Percentiles rank a stretch among this genome's conserved stretches.
phyloP scores from a whole-genome alignment of 2,329 filamentous ascomycete genomes.

The Teratosphaeria viscida region DNA sequence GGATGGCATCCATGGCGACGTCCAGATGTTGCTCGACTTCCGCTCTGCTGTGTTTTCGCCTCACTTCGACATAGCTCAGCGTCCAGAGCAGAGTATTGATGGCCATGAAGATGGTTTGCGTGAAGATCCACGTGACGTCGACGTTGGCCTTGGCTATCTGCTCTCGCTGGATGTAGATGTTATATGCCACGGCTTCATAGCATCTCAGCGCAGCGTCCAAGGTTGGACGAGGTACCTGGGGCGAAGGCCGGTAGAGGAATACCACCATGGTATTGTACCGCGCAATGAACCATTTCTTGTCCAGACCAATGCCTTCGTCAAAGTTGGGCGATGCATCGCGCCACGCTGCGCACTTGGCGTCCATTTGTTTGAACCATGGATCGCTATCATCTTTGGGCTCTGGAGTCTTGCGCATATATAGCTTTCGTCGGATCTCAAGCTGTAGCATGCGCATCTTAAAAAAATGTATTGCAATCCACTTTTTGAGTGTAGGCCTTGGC shows the following conservation, averaged over 20 bases:
- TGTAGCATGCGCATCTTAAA: conserved; percentile 84
- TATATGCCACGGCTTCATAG: conserved; percentile 70
- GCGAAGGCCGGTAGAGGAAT: conserved; percentile 79
- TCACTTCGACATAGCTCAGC: conserved; percentile 75
- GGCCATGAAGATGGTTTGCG: conserved; percentile 80
- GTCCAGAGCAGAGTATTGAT: conserved; percentile 89
- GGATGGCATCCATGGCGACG: conserved; percentile 66
- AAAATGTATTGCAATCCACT: conserved; percentile 83
- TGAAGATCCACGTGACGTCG: conserved; percentile 89
- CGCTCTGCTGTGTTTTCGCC: conserved; percentile 58
- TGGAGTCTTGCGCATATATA: conserved; percentile 74
- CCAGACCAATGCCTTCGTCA: conserved; percentile 58
- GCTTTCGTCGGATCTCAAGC: conserved; percentile 71
- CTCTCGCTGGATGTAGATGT: conserved; percentile 69
- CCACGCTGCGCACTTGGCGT: conserved; percentile 70
- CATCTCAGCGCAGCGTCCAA: conserved; percentile 67
- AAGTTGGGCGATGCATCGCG: conserved; percentile 63
- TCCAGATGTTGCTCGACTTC: conserved; percentile 68
- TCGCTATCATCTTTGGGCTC: conserved; percentile 70
- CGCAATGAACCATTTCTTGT: conserved; percentile 53
- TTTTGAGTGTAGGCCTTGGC: conserved; percentile 61
- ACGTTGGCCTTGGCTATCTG: conserved; percentile 67
- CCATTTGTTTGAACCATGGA: conserved; percentile 78
- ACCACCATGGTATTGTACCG: conserved; percentile 82
- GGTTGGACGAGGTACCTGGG: conserved; percentile 80